These are phyloP conservation scores for Gracilariopsis chorda DNA, from an alignment of 23 red algal species.

Conservation along the genomic window DNA sequence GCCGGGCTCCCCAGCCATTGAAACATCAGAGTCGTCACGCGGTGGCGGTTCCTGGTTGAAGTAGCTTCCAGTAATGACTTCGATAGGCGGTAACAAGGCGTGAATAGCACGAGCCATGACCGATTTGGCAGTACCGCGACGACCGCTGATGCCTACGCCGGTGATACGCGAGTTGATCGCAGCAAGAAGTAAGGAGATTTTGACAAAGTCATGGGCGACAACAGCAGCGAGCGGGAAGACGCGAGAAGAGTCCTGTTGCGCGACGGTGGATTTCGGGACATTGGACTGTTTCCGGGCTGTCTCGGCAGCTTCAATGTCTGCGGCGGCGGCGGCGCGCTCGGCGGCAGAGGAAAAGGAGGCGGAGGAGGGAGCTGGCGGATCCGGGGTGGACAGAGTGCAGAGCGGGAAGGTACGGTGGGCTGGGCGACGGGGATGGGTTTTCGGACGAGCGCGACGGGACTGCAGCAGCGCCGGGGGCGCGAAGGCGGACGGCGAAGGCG, in stretches of 20 bases:
- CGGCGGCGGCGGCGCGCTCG: not conserved
- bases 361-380: not conserved
- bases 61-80: constrained; percentile 80
- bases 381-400: not conserved
- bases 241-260: constrained; percentile 58
- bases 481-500: constrained; percentile 5
- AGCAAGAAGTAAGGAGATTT: constrained; percentile 87
- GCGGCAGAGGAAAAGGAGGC: constrained; percentile 1
- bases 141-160: constrained; percentile 84
- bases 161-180: constrained; percentile 82
- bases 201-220: constrained; percentile 86
- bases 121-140: constrained; percentile 92
- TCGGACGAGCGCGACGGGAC: not conserved
- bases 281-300: not conserved
- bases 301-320: not conserved
- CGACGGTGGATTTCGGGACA: not conserved
- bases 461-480: not conserved
- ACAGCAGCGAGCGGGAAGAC: constrained; percentile 87
- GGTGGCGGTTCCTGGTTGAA: constrained; percentile 72
- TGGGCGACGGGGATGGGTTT: not conserved
- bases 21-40: not conserved
- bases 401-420: not conserved
- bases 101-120: constrained; percentile 97
- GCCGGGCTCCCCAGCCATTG: constrained; percentile 6
- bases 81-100: constrained; percentile 92